A percentile compares a stretch with the other conserved stretches of the same genome.
Conservation (phyloP, 495 filamentous ascomycete genomes). For the Penicillium argentinense region DNA sequence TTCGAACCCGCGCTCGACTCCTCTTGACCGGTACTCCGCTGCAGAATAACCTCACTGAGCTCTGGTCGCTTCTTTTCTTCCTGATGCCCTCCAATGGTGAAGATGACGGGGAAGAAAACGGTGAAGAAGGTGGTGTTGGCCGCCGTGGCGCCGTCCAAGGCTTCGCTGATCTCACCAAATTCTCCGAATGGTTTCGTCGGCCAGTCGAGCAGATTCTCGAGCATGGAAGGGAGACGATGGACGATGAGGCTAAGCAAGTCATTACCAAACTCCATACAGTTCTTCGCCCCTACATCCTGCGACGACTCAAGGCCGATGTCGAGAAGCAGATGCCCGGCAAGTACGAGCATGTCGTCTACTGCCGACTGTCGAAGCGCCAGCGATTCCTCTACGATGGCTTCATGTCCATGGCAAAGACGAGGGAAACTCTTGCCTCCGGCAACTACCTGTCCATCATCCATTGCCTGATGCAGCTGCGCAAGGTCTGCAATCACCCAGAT, state of each 20-base stretch:
- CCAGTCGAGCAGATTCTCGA: constrained; percentile 95
- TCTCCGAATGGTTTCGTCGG: constrained; percentile 88
- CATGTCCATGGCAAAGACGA: constrained; percentile 88
- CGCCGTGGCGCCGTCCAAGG: too few relatives aligned
- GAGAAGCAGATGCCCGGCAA: constrained; percentile 99
- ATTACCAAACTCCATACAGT: constrained; percentile 92
- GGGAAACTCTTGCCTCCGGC: constrained; percentile 84
- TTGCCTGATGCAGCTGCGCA: constrained; percentile 95
- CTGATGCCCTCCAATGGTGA: constrained; percentile 82
- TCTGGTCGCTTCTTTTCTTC: constrained; percentile 98
- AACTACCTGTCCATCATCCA: constrained; percentile 98
- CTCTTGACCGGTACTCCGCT: constrained; percentile 93
- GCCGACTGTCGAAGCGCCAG: constrained; percentile 90
- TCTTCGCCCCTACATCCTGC: constrained; percentile 86
- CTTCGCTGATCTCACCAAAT: constrained; percentile 87
- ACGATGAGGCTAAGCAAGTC: constrained; percentile 83
- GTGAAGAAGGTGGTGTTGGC: too few relatives aligned
- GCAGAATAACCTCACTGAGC: constrained; percentile 94
- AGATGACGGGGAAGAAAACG: too few relatives aligned
- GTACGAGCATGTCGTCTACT: constrained; percentile 95
- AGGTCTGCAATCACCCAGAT: constrained; percentile 98
- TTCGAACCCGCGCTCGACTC: constrained; percentile 82
- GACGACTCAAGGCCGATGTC: constrained; percentile 93
- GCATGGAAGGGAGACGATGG: constrained; percentile 88
- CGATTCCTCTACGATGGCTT: constrained; percentile 96